Conservation (phyloP, 768 basidiomycete species). For the Boletus insuetus region DNA sequence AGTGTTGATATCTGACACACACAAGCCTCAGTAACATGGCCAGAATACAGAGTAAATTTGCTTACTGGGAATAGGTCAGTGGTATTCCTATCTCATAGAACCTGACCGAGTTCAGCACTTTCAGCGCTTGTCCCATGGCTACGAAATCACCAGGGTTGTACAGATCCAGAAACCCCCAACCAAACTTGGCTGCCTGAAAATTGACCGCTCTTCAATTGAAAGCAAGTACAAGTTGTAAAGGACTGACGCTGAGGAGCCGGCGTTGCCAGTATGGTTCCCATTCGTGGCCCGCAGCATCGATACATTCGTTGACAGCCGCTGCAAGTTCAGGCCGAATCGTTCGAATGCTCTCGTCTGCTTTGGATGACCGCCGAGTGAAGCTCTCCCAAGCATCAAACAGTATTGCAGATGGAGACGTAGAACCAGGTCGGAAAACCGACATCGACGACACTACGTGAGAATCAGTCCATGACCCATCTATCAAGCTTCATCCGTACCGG, state of each 20-base stretch:
- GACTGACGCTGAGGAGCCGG: slow-evolving; percentile 68
- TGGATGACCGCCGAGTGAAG: slow-evolving; percentile 79
- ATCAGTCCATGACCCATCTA: neutral
- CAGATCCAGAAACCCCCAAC: slow-evolving; percentile 88
- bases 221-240: neutral
- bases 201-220: neutral
- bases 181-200: slow-evolving; percentile 90
- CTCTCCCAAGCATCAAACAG: slow-evolving; percentile 91
- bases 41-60: neutral
- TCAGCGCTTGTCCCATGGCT: slow-evolving; percentile 86
- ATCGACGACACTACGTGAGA: slow-evolving; percentile 60
- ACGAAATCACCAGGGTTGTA: slow-evolving; percentile 93
- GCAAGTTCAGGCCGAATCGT: slow-evolving; percentile 84
- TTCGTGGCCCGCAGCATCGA: slow-evolving; percentile 91
- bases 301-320: slow-evolving; percentile 84
- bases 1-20: slow-evolving; percentile 66
- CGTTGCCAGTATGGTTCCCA: slow-evolving; percentile 92
- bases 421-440: slow-evolving; percentile 90
- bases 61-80: slow-evolving; percentile 87
- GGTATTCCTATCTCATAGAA: slow-evolving; percentile 93
- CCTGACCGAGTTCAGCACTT: slow-evolving; percentile 91
- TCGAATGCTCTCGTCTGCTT: slow-evolving; percentile 90
- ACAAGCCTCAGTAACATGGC: slow-evolving; percentile 1
- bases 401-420: slow-evolving; percentile 87
- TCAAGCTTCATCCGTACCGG: slow-evolving; percentile 47